Base-by-base conservation (phyloP, 2,329 filamentous ascomycete genomes). In the Drechslera avenae region DNA sequence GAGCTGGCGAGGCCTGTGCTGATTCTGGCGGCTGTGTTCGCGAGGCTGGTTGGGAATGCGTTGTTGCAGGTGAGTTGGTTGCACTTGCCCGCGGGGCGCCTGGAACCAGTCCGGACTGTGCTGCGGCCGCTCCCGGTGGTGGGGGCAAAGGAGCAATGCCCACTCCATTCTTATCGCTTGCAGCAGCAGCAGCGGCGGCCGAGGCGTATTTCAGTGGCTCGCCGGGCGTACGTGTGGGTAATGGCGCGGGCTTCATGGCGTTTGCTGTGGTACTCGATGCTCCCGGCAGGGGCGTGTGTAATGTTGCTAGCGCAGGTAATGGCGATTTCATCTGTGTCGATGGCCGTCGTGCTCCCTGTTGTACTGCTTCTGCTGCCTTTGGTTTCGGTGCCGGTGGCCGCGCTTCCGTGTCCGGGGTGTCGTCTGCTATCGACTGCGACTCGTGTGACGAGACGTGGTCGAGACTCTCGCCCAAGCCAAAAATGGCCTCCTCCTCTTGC, bases 131-230 rank as follows among this genome's bases (percentile, higher is more conserved):
- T 45, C 89, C 88, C 21, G 91, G 91, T 65, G 94, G 94, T 56
- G 94, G 93, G 47, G 94, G 94, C 67, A 97, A 80, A 33, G 94
- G 94, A 51, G 93, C 87, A 68, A 99, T 97, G 19, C 94, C 94
- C 23, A 97, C 88, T 45, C 83, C 83, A 70, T 88, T 93, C 78
- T 90, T 92, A 76, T 96, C 91, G 72, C 86, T 91, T 37, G 92
- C 91, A 1, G 94, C 93, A 0, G 93, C 94, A 0, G 94, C 94
- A 0, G 94, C 94, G 0, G 94, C 94, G 0, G 94, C 94, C 31
- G 94, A 97, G 36, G 94, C 94, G 72, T 99, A 99, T 76, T 97
- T 97, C 60, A 99, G 80, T 1, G 89, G 90, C 73, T 97, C 93
- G 39, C 91, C 91, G 3, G 91, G 89, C 5, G 90, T 86, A 72